A percentile compares a stretch with the other conserved stretches of the same genome.
Conservation (phyloP, 495 filamentous ascomycete species). For the Penicillium ochrochloron region DNA sequence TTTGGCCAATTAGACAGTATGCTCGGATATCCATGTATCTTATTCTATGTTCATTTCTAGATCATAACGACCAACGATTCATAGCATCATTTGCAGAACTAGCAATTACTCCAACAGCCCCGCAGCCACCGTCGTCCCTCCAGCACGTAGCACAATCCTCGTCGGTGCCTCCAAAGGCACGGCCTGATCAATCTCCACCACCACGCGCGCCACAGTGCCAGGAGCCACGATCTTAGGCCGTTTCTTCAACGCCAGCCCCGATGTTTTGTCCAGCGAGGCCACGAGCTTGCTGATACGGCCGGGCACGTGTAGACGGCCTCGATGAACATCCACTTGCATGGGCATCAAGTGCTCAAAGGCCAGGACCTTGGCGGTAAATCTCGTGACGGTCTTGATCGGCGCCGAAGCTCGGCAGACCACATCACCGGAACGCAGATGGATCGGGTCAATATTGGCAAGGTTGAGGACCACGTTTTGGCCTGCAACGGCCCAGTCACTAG, state of each 20-base stretch:
- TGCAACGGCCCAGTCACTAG: constrained; percentile 90
- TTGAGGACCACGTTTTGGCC: constrained; percentile 87
- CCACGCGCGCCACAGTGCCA: constrained; percentile 65
- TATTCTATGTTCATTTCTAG: constrained; percentile 2
- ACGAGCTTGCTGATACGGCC: constrained; percentile 73
- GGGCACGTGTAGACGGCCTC: constrained; percentile 78
- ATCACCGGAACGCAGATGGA: constrained; percentile 82
- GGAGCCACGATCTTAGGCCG: constrained; percentile 81
- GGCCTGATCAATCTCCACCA: constrained; percentile 73
- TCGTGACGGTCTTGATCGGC: constrained; percentile 69
- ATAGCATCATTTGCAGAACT: not conserved
- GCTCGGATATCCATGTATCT: not conserved
- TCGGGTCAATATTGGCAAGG: constrained; percentile 81
- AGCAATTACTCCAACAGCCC: constrained; percentile 72
- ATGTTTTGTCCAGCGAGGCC: constrained; percentile 75
- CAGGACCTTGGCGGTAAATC: constrained; percentile 79
- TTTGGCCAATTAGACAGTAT: not conserved
- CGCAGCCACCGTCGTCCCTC: constrained; percentile 83
- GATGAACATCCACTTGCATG: constrained; percentile 85
- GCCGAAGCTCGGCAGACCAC: constrained; percentile 73
- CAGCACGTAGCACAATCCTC: constrained; percentile 78
- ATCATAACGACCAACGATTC: not conserved
- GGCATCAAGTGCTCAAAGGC: constrained; percentile 90
- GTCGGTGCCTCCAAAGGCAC: constrained; percentile 80
- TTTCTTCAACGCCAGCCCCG: constrained; percentile 72